Percentiles rank a stretch among this genome's conserved stretches.
These are phyloP conservation scores for Sporothrix curviconia DNA, from an alignment of 2,329 filamentous ascomycete species.

Conservation along the genomic window DNA sequence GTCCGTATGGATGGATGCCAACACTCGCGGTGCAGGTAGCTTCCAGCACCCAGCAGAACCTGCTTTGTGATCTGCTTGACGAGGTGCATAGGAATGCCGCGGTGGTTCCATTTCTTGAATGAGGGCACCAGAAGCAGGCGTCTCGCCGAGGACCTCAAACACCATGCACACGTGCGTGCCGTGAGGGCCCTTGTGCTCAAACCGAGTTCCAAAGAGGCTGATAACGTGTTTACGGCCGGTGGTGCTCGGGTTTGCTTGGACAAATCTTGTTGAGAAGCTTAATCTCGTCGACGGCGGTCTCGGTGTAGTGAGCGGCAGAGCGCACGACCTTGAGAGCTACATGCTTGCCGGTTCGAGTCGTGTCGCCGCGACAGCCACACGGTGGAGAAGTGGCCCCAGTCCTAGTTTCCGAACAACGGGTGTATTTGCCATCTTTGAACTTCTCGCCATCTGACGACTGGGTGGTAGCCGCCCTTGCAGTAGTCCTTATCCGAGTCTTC, in stretches of 20 bases:
- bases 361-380: conserved; percentile 82
- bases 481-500: conserved; percentile 99
- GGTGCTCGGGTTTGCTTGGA: conserved; percentile 89
- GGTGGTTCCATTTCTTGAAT: conserved; percentile 99
- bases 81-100: conserved; percentile 90
- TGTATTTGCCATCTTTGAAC: conserved; percentile 97
- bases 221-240: conserved; percentile 93
- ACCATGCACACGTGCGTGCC: conserved; percentile 99
- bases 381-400: conserved; percentile 98
- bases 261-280: conserved; percentile 95
- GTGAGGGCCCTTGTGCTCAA: conserved; percentile 95
- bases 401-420: conserved; percentile 91
- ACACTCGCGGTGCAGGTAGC: conserved; percentile 93
- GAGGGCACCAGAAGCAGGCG: conserved; percentile 80
- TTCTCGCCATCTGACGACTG: conserved; percentile 92
- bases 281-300: conserved; percentile 98
- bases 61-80: conserved; percentile 99
- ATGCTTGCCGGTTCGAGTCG: conserved; percentile 80
- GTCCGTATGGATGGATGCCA: conserved; percentile 98
- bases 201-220: conserved; percentile 89
- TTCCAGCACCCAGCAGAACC: conserved; percentile 89
- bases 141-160: conserved; percentile 95
- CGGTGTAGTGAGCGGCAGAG: conserved; percentile 95
- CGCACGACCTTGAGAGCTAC: conserved; percentile 97
- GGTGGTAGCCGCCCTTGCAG: conserved; percentile 98